A percentile compares a stretch with the other conserved stretches of the same genome.
phyloP scores from a whole-genome alignment of 2,329 filamentous ascomycete species.

The Hypomyces rosellus region DNA sequence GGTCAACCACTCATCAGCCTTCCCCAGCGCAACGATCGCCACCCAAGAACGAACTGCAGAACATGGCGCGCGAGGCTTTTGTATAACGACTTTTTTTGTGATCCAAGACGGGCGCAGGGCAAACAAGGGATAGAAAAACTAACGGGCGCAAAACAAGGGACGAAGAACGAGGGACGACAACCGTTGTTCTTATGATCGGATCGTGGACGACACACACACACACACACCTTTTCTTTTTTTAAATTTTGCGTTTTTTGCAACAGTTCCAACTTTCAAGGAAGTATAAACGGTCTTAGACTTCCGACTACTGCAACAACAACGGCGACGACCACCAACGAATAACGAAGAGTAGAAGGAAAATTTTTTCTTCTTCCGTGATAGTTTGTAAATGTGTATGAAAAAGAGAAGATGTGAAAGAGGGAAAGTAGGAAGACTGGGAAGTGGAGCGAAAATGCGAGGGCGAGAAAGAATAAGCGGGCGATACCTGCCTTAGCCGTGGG shows the following conservation, averaged over 20 bases:
- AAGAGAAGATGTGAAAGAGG: slow-evolving; percentile 7
- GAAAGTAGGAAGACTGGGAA: slow-evolving; percentile 2
- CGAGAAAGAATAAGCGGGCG: not conserved
- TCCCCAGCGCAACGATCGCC: not conserved
- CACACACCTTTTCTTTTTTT: slow-evolving; percentile 3
- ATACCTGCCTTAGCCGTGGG: too few species aligned
- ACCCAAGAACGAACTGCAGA: not conserved
- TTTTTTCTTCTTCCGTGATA: slow-evolving; percentile 4
- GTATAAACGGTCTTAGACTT: not conserved
- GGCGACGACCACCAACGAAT: slow-evolving; percentile 8
- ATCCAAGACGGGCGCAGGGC: not conserved
- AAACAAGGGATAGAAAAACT: not conserved
- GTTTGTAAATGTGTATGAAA: not conserved
- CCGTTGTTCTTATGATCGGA: not conserved
- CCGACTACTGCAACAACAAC: slow-evolving; percentile 11
- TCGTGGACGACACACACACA: not conserved
- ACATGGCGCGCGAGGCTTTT: not conserved
- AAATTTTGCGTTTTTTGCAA: not conserved
- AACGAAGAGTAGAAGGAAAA: not conserved
- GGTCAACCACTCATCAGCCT: not conserved
- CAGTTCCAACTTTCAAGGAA: not conserved
- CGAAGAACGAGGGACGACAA: not conserved
- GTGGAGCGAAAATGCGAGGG: not conserved
- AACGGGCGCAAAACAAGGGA: not conserved
- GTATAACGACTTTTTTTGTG: not conserved